These are phyloP conservation scores for Neofusicoccum laricinum DNA, from an alignment of 2,329 filamentous ascomycete genomes.

Conservation along the genomic window DNA sequence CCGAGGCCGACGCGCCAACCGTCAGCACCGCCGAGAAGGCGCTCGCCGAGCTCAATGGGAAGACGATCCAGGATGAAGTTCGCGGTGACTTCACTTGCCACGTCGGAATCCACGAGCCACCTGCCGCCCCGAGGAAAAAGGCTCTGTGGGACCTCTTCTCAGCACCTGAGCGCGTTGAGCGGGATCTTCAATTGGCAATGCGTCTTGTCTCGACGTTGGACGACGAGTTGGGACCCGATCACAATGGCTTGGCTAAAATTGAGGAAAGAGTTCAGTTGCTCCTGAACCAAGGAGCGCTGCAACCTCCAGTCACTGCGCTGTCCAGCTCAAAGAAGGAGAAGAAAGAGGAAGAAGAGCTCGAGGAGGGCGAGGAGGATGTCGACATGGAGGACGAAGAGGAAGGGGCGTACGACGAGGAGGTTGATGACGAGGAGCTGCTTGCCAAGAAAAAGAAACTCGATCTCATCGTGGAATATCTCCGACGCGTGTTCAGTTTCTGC, in stretches of 20 bases:
- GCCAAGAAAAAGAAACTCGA: slow-evolving; percentile 97
- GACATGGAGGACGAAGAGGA: slow-evolving; percentile 61
- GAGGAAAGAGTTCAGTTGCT: slow-evolving; percentile 84
- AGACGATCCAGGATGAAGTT: slow-evolving; percentile 91
- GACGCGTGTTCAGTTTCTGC: slow-evolving; percentile 96
- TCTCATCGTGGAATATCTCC: slow-evolving; percentile 91
- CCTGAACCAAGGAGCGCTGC: slow-evolving; percentile 70
- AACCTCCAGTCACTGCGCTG: slow-evolving; percentile 58
- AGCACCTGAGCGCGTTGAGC: slow-evolving; percentile 86
- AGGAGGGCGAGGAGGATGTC: slow-evolving; percentile 65
- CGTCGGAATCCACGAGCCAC: slow-evolving; percentile 91
- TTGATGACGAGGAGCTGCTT: slow-evolving; percentile 84
- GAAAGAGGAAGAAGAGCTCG: slow-evolving; percentile 62
- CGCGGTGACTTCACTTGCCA: slow-evolving; percentile 97
- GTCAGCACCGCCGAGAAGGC: slow-evolving; percentile 73
- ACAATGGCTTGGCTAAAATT: slow-evolving; percentile 75
- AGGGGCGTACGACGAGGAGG: slow-evolving; percentile 68
- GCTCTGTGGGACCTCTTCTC: slow-evolving; percentile 97
- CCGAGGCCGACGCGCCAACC: slow-evolving; percentile 29
- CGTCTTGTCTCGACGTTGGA: slow-evolving; percentile 83
- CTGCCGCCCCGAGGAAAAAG: slow-evolving; percentile 83
- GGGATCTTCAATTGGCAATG: slow-evolving; percentile 79
- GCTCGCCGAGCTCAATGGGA: slow-evolving; percentile 91
- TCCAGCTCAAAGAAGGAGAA: slow-evolving; percentile 59
- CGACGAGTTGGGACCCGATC: slow-evolving; percentile 72